Percentiles rank a stretch among this genome's conserved stretches.
These are phyloP conservation scores for Ophiocytium majus DNA, from an alignment of 352 stramenopile genomes.

Conservation along the genomic window DNA sequence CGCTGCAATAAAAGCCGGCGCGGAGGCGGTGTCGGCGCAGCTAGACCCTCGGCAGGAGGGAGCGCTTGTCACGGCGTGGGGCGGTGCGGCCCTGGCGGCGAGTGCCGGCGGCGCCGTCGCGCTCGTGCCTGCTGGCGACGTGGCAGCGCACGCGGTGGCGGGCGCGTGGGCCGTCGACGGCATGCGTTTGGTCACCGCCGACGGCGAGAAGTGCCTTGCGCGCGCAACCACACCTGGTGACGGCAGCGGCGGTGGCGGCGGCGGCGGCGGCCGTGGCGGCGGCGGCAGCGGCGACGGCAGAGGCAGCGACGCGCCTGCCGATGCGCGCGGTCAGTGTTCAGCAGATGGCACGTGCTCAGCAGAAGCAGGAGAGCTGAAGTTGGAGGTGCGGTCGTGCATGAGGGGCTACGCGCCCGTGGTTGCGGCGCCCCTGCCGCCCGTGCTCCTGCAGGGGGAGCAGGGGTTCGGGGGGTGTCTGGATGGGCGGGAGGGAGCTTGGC, in stretches of 20 bases:
- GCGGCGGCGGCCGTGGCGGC: background rate
- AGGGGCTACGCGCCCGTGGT: background rate
- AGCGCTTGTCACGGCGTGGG: background rate
- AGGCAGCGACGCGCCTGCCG: too few species aligned
- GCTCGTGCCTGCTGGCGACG: too few species aligned
- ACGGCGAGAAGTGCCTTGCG: background rate
- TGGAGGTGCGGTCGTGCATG: slow-evolving; percentile 16
- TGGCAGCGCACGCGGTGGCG: background rate
- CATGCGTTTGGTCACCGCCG: background rate
- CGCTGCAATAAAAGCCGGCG: too few species aligned
- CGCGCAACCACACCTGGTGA: background rate
- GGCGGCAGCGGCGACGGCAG: background rate
- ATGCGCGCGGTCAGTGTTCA: background rate
- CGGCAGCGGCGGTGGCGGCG: background rate
- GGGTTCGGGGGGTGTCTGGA: slow-evolving; percentile 17
- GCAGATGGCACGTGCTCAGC: background rate
- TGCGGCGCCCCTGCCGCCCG: background rate
- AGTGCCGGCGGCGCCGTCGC: too few species aligned
- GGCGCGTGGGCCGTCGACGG: background rate
- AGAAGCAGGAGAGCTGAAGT: background rate
- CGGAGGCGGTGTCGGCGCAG: background rate
- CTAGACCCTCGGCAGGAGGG: background rate
- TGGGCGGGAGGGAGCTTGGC: background rate
- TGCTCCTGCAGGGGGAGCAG: slow-evolving; percentile 8
- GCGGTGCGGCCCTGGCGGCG: background rate